These are phyloP conservation scores for Globisporangium paddicum DNA, from an alignment of 352 stramenopile species.

Conservation along the genomic window DNA sequence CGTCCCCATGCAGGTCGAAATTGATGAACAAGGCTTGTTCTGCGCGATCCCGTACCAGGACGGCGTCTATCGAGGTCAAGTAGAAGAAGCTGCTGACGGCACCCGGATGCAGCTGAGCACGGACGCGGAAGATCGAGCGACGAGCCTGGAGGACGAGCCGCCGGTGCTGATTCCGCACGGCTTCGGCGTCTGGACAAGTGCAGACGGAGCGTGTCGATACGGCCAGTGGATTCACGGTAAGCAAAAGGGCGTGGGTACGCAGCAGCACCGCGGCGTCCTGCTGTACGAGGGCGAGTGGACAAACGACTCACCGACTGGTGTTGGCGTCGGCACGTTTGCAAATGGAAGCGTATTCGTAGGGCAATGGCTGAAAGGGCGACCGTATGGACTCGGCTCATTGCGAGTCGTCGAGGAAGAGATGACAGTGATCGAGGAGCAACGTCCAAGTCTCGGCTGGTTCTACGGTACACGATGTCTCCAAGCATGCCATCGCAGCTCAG, in stretches of 20 bases:
- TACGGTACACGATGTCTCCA: conserved; percentile 35
- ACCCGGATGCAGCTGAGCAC: background rate
- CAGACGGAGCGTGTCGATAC: conserved; percentile 21
- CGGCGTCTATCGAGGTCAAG: conserved; percentile 12
- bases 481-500: conserved; percentile 10
- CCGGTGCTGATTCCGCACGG: conserved; percentile 22
- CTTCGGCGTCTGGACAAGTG: conserved; percentile 32
- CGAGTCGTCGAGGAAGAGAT: background rate
- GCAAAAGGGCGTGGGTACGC: conserved; percentile 29
- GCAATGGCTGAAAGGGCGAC: conserved; percentile 25
- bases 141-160: background rate
- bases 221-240: conserved; percentile 37
- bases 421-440: no score
- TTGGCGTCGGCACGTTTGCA: conserved; percentile 41
- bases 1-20: background rate
- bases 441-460: conserved; percentile 37
- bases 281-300: conserved; percentile 45
- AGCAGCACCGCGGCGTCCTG: conserved; percentile 27
- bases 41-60: background rate
- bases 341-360: conserved; percentile 39
- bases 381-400: conserved; percentile 34
- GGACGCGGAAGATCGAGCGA: background rate
- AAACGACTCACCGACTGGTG: conserved; percentile 13
- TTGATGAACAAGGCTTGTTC: background rate
- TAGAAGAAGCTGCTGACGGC: background rate